Percentiles rank a stretch among this genome's conserved stretches.
Evolutionary conservation across 805 yeast genomes (phyloP).

Genomic region (Candida tallmaniae): DNA sequence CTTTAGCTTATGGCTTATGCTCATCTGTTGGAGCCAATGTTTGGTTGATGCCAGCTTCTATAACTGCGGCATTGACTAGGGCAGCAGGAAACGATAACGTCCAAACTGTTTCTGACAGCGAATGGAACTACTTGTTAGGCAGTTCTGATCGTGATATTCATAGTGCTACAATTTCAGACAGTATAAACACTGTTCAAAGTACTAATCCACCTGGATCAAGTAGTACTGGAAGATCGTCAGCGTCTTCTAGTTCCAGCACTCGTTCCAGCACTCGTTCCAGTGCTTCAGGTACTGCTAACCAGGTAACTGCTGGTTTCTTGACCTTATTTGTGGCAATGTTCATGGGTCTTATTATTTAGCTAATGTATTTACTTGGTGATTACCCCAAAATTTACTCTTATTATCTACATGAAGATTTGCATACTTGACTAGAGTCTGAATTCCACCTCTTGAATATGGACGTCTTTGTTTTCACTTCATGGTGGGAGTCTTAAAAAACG

Average conservation of each 20-base stretch:
- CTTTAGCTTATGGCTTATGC: constrained; percentile 40
- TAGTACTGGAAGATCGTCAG: neutral
- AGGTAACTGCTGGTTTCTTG: constrained; percentile 9
- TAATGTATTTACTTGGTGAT: too few species aligned
- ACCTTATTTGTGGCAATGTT: constrained; percentile 8
- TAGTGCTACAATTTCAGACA: neutral
- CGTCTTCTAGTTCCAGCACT: constrained; percentile 4
- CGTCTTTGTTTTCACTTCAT: too few species aligned
- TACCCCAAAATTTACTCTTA: too few species aligned
- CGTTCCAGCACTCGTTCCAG: neutral
- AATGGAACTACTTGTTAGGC: constrained; percentile 6
- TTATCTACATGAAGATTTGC: too few species aligned
- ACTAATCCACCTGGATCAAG: neutral
- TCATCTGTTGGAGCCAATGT: constrained; percentile 30
- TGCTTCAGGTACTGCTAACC: constrained; percentile 1
- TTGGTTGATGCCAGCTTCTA: constrained; percentile 31
- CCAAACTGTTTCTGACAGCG: constrained; percentile 11
- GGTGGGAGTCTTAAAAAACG: too few species aligned
- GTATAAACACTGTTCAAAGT: neutral
- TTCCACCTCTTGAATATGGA: too few species aligned
- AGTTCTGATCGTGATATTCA: neutral
- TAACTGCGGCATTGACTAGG: constrained; percentile 14
- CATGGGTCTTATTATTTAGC: constrained; percentile 5
- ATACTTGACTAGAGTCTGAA: too few species aligned
- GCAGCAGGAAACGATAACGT: constrained; percentile 22